Evolutionary conservation across 805 yeast genomes (phyloP).

Genomic region (Candida odintsovae): DNA sequence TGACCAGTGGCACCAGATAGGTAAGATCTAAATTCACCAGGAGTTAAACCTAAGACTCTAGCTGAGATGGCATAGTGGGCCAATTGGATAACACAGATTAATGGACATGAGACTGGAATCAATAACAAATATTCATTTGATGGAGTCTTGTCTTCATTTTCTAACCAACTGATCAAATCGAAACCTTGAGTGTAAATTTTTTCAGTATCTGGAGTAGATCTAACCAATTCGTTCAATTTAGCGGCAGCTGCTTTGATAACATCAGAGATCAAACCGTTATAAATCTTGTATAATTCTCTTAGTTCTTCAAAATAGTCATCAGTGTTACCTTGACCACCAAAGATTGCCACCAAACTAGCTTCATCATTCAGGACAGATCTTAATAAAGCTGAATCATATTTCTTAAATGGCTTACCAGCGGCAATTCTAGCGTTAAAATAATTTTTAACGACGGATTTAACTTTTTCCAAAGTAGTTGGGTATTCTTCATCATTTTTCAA

Average conservation of each 20-base stretch:
- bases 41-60: constrained; percentile 75
- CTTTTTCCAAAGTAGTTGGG: constrained; percentile 68
- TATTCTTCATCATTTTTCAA: constrained; percentile 41
- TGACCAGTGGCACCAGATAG: constrained; percentile 82
- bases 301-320: constrained; percentile 97
- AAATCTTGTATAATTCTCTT: constrained; percentile 73
- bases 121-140: constrained; percentile 80
- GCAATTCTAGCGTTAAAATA: constrained; percentile 61
- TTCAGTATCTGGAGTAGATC: constrained; percentile 69
- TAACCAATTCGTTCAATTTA: constrained; percentile 61
- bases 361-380: constrained; percentile 50
- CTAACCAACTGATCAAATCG: constrained; percentile 83
- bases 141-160: constrained; percentile 80
- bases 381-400: constrained; percentile 55
- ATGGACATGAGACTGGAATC: constrained; percentile 95
- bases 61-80: constrained; percentile 90
- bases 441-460: constrained; percentile 68
- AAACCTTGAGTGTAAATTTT: constrained; percentile 93
- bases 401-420: constrained; percentile 42
- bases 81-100: constrained; percentile 92
- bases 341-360: constrained; percentile 73
- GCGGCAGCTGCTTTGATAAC: constrained; percentile 66
- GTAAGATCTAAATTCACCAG: constrained; percentile 75
- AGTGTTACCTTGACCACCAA: constrained; percentile 99
- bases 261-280: constrained; percentile 68